Evolutionary conservation across 1,284 basidiomycete genomes (phyloP).

Genomic region (Trichosporon coremiiforme): DNA sequence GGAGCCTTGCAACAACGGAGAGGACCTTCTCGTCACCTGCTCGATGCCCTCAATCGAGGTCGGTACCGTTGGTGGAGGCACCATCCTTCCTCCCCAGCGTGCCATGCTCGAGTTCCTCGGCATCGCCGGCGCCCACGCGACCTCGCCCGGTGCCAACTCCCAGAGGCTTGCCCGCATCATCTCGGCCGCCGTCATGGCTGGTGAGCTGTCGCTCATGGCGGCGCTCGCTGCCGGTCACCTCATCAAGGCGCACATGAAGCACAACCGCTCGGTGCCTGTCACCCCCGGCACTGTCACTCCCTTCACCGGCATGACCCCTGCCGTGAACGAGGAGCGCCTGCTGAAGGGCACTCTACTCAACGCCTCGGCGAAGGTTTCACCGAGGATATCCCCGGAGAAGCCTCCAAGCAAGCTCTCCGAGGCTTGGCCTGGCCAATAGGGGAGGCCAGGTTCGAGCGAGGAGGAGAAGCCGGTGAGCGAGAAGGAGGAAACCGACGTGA

Average conservation of each 20-base stretch:
- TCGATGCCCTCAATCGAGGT: slow-evolving; percentile 97
- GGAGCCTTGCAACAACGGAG: slow-evolving; percentile 90
- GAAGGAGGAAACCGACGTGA: background rate
- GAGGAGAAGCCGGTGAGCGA: background rate
- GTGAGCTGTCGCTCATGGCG: slow-evolving; percentile 83
- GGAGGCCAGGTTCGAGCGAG: slow-evolving; percentile 16
- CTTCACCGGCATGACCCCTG: slow-evolving; percentile 40
- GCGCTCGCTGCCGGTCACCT: slow-evolving; percentile 90
- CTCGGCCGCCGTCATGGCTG: slow-evolving; percentile 88
- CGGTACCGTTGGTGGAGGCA: slow-evolving; percentile 95
- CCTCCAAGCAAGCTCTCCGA: slow-evolving; percentile 24
- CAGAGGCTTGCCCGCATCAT: slow-evolving; percentile 84
- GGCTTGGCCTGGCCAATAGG: slow-evolving; percentile 28
- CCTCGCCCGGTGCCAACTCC: slow-evolving; percentile 81
- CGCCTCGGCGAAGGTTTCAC: slow-evolving; percentile 21
- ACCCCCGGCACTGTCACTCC: slow-evolving; percentile 53
- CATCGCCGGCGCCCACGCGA: slow-evolving; percentile 78
- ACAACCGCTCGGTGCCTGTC: slow-evolving; percentile 53
- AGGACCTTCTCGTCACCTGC: slow-evolving; percentile 87
- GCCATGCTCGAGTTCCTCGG: slow-evolving; percentile 93
- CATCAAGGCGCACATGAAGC: slow-evolving; percentile 77
- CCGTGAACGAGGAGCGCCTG: slow-evolving; percentile 40
- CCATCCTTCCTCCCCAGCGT: slow-evolving; percentile 81
- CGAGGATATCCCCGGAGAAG: background rate
- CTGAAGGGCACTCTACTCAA: slow-evolving; percentile 30